Evolutionary conservation across 352 stramenopile species (phyloP).

Genomic region (Phytophthora crassamura): DNA sequence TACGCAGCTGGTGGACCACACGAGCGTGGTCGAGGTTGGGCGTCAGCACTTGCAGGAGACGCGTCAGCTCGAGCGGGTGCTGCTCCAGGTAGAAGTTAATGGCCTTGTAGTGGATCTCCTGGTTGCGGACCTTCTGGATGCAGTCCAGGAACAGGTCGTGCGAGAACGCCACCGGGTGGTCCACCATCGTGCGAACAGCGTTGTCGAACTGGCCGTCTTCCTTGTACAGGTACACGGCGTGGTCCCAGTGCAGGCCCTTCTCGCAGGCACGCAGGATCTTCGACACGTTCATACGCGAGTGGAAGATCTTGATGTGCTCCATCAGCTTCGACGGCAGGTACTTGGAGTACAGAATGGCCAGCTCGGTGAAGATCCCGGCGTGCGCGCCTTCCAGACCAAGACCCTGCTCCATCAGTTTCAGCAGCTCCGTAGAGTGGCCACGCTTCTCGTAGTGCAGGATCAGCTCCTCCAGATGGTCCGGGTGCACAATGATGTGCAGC

Average conservation of each 20-base stretch:
- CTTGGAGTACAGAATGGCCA: constrained; percentile 99
- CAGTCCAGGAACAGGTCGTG: constrained; percentile 99
- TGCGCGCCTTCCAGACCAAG: constrained; percentile 99
- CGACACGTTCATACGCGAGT: constrained; percentile 98
- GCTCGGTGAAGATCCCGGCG: constrained; percentile 99
- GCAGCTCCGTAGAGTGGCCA: constrained; percentile 96
- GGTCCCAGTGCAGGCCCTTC: constrained; percentile 97
- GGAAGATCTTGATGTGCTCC: constrained; percentile 99
- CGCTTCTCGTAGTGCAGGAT: constrained; percentile 99
- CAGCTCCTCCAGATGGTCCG: constrained; percentile 99
- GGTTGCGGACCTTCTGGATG: constrained; percentile 99
- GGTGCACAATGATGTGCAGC: constrained; percentile 99
- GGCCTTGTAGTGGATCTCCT: constrained; percentile 99
- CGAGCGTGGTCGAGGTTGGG: constrained; percentile 98
- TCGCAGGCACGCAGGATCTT: constrained; percentile 98
- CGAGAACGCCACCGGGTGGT: constrained; percentile 96
- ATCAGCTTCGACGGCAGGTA: constrained; percentile 99
- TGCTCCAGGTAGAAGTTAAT: constrained; percentile 99
- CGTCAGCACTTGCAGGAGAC: constrained; percentile 98
- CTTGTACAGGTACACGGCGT: constrained; percentile 99
- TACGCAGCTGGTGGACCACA: constrained; percentile 98
- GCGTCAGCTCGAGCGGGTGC: constrained; percentile 96
- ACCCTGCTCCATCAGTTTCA: constrained; percentile 99
- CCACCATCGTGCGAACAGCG: constrained; percentile 99
- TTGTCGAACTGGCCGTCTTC: constrained; percentile 99